A percentile compares a stretch with the other conserved stretches of the same genome.
phyloP scores from a whole-genome alignment of 73 alveolate genomes.

The Tetrahymena borealis region DNA sequence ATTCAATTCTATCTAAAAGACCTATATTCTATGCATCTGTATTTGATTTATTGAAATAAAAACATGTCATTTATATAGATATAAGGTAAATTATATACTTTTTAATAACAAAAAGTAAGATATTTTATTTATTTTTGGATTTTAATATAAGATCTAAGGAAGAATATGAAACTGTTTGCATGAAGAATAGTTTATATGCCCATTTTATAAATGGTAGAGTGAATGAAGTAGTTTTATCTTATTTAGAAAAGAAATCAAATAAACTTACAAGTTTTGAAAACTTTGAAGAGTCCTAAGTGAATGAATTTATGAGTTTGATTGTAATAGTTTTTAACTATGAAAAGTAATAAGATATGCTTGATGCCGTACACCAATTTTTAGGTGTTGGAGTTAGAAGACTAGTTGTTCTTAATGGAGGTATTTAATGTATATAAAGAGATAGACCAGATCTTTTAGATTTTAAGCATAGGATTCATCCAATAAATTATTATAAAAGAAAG shows the following conservation, averaged over 20 bases:
- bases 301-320: neutral
- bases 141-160: neutral
- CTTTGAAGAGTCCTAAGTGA: neutral
- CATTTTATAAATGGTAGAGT: neutral
- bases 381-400: neutral
- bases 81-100: neutral
- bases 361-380: neutral
- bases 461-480: neutral
- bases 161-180: neutral
- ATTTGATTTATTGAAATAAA: neutral
- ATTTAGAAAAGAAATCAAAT: neutral
- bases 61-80: neutral
- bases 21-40: neutral
- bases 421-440: neutral
- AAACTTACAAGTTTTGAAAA: neutral
- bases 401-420: neutral
- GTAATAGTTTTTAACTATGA: neutral
- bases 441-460: neutral
- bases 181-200: neutral
- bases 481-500: neutral
- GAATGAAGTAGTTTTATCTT: neutral
- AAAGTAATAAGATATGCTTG: neutral
- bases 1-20: neutral
- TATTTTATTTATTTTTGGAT: too few relatives aligned
- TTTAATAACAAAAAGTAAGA: neutral